These are phyloP conservation scores for Salix brachista DNA, from an alignment of 345 rosid species.

Conservation along the genomic window DNA sequence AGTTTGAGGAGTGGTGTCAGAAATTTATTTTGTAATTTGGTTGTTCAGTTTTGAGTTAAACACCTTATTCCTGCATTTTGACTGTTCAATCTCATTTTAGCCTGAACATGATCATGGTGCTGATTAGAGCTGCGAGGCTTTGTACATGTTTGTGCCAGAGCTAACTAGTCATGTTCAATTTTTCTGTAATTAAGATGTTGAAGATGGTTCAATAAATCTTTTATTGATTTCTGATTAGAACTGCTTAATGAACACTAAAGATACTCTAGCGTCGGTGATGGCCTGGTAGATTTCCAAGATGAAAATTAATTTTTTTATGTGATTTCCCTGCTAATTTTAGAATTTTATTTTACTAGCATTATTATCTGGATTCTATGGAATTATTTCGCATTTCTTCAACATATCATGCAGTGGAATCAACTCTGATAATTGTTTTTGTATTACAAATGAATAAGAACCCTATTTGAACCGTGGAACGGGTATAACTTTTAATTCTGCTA, in stretches of 20 bases:
- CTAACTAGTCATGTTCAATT: neutral
- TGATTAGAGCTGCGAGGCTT: slow-evolving; percentile 13
- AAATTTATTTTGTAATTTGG: slow-evolving; percentile 7
- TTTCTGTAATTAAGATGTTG: neutral
- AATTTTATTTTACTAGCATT: neutral
- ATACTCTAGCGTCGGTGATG: neutral
- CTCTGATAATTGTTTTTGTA: neutral
- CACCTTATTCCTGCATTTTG: slow-evolving; percentile 1
- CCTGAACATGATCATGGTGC: slow-evolving; percentile 11
- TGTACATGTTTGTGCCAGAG: slow-evolving; percentile 13
- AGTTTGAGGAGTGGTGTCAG: slow-evolving; percentile 35
- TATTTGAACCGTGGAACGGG: neutral
- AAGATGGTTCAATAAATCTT: neutral
- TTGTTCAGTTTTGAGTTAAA: neutral
- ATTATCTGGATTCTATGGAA: neutral
- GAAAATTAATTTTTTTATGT: neutral
- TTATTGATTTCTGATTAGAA: neutral
- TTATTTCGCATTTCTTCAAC: neutral
- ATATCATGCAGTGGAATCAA: neutral
- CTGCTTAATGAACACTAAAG: neutral
- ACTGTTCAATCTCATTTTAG: neutral
- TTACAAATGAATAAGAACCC: neutral
- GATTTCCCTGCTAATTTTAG: neutral
- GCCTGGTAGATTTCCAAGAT: neutral
- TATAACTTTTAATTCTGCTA: neutral